Base-by-base conservation (phyloP, 345 rosid species). In the Lagerstroemia speciosa region DNA sequence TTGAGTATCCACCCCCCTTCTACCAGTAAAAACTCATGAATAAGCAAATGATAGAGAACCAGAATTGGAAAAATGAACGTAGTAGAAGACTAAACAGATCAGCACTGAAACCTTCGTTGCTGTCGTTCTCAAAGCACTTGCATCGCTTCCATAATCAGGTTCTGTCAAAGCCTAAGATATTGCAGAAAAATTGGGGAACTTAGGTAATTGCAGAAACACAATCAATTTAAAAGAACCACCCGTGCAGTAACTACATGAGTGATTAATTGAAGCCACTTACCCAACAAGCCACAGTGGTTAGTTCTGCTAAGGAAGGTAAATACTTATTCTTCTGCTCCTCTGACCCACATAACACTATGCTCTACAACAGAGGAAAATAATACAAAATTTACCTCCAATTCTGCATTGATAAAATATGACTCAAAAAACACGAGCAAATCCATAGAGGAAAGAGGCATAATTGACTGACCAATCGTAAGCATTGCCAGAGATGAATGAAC, bases 121-220 rank as follows among this genome's bases (percentile, higher is more conserved):
- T 63, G 85, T 87, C 73, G 99, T 86, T 75, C 67, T 81, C 66
- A 94, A 70, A 77, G 79, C 76, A 72, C 97, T 94, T 60, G 99
- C 99, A 80, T 94, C 99, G 69, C 99, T 94, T 73, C 99, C 99
- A 80, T 88, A 86, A 58, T 82, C 92, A 40, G 99, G 96, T 75
- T 94, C 98, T 40, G 99, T 94, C 87, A 94, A 87, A 68, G 83
- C 99, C 99, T 94, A 71, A 15, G 71, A 68, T 71, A 62, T 20
- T 33, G 58, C 36, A 67, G 52, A 34, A 67, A 61, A 67, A 41
- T 40, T 7, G 52, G 63, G 17, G 10, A 27, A 71, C 40, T 58
- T 61, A 34, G 31, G 8, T 8, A 38, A 27, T 41, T 37, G 55
- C 74, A 63, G 67, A 69, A 11, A n/a, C n/a, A 27, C 63, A n/a